phyloP scores from a whole-genome alignment of 345 rosid genomes.

The Brassica nigra region DNA sequence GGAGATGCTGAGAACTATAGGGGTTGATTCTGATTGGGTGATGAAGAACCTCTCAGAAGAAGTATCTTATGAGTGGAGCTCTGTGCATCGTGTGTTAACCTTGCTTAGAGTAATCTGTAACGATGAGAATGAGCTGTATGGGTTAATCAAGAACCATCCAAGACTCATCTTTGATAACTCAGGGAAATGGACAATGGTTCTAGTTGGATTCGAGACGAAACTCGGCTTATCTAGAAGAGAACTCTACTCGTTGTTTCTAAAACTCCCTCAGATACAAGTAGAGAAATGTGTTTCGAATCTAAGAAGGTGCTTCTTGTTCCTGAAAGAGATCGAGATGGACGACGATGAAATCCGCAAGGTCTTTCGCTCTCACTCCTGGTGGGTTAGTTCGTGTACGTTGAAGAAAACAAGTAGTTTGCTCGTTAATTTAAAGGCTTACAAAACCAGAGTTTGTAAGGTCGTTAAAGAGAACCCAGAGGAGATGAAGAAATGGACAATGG shows the following conservation, averaged over 20 bases:
- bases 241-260: constrained; percentile 51
- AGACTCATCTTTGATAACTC: constrained; percentile 61
- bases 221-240: constrained; percentile 54
- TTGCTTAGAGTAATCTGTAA: constrained; percentile 46
- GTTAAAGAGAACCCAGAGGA: constrained; percentile 62
- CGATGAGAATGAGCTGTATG: constrained; percentile 46
- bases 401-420: constrained; percentile 59
- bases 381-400: constrained; percentile 57
- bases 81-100: constrained; percentile 48
- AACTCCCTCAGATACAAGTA: constrained; percentile 54
- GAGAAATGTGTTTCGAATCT: constrained; percentile 56
- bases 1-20: constrained; percentile 51
- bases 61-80: constrained; percentile 59
- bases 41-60: constrained; percentile 49
- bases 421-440: constrained; percentile 54
- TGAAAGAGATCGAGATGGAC: constrained; percentile 66
- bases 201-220: constrained; percentile 58
- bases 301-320: constrained; percentile 51
- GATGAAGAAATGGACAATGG: constrained; percentile 65
- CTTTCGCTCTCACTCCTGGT: constrained; percentile 45
- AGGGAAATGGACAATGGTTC: constrained; percentile 47
- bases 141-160: constrained; percentile 57
- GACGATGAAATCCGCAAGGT: constrained; percentile 51
- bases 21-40: constrained; percentile 54
- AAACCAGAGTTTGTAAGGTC: constrained; percentile 49